Evolutionary conservation across 192 early-diverging fungal species (phyloP).

Genomic region (Dispira parvispora): DNA sequence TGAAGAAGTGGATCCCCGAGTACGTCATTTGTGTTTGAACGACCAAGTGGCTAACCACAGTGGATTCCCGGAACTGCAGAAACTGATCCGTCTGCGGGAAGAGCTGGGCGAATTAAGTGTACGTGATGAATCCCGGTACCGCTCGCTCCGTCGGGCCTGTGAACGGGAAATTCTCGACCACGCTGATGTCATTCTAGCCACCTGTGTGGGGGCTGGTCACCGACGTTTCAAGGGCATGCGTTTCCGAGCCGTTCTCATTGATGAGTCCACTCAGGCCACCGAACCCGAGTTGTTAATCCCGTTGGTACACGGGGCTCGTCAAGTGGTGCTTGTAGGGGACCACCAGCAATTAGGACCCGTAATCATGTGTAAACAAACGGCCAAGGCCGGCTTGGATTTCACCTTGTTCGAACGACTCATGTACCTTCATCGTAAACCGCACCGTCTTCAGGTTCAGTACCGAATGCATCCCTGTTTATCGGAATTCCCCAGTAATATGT

Average conservation of each 20-base stretch:
- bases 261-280: constrained; percentile 93
- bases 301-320: constrained; percentile 86
- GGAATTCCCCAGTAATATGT: constrained; percentile 98
- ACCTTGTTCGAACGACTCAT: constrained; percentile 95
- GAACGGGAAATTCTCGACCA: constrained; percentile 83
- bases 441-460: constrained; percentile 95
- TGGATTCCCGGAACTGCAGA: constrained; percentile 86
- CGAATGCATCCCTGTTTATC: constrained; percentile 99
- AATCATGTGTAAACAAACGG: constrained; percentile 93
- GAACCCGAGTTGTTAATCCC: constrained; percentile 98
- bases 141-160: constrained; percentile 59
- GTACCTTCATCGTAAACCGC: constrained; percentile 77
- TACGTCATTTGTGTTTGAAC: constrained; percentile 87
- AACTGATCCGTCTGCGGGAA: constrained; percentile 70
- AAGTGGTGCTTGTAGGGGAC: constrained; percentile 94
- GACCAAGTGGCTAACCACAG: constrained; percentile 94
- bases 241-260: constrained; percentile 90
- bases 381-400: constrained; percentile 83
- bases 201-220: constrained; percentile 94
- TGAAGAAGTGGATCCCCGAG: constrained; percentile 86
- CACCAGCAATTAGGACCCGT: constrained; percentile 98
- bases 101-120: constrained; percentile 83
- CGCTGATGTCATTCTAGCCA: constrained; percentile 96
- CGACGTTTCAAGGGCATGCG: constrained; percentile 71
- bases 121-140: constrained; percentile 75